Conservation (phyloP, 176 grass and related monocot species). For the Stipa capillata region DNA sequence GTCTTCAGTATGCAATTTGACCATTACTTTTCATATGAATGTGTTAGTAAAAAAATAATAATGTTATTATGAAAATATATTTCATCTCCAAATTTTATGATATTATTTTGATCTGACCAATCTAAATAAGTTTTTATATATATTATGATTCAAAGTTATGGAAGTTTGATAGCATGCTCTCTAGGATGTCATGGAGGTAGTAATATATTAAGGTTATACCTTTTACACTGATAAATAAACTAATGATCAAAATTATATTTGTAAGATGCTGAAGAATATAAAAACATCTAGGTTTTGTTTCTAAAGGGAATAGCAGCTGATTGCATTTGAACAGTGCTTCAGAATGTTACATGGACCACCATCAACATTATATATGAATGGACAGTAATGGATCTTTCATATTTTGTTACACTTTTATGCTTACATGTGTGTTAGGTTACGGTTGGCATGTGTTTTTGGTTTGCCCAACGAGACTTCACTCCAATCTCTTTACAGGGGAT, state of each 20-base stretch:
- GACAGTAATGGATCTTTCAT: neutral
- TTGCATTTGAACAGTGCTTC: conserved; percentile 4
- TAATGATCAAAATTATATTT: neutral
- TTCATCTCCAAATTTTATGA: no score
- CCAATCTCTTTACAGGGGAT: conserved; percentile 51
- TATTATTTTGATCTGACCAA: no score
- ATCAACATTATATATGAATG: neutral
- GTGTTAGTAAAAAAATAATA: no score
- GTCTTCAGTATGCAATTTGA: no score
- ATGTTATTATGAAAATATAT: no score
- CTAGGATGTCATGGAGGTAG: no score
- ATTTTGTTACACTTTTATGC: neutral
- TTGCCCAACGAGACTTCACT: neutral
- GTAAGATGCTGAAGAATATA: neutral
- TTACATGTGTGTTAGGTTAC: neutral
- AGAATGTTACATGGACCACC: neutral
- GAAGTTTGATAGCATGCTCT: no score
- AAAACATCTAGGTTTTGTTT: neutral
- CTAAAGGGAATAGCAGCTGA: neutral
- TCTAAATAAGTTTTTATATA: no score
- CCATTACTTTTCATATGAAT: no score
- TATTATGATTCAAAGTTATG: no score
- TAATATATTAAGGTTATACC: neutral
- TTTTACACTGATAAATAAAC: neutral
- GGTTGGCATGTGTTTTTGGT: neutral